phyloP scores from a whole-genome alignment of 441 rosid species.

The Populus hybrid region DNA sequence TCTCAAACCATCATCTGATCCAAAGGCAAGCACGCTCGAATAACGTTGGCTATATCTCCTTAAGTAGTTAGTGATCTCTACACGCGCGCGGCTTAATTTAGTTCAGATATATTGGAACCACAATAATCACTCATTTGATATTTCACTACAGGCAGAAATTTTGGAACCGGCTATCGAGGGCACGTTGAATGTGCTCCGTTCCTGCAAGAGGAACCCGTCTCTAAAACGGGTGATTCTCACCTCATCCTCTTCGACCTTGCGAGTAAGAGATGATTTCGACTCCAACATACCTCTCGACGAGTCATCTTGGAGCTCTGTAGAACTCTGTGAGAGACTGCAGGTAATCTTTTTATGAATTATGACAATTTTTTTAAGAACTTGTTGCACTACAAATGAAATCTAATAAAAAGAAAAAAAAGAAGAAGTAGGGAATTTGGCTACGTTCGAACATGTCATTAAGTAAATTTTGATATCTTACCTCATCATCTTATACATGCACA shows the following conservation, averaged over 20 bases:
- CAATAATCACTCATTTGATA: background rate
- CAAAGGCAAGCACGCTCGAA: conserved; percentile 46
- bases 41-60: background rate
- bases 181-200: conserved; percentile 71
- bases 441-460: background rate
- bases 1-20: conserved; percentile 61
- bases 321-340: conserved; percentile 66
- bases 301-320: conserved; percentile 77
- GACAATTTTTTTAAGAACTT: background rate
- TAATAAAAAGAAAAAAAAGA: background rate
- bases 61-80: background rate
- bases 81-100: background rate
- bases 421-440: background rate
- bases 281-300: conserved; percentile 59
- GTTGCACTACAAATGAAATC: background rate
- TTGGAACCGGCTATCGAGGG: conserved; percentile 78
- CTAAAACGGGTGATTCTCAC: conserved; percentile 77
- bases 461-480: background rate
- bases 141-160: conserved; percentile 55
- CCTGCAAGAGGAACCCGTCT: conserved; percentile 59
- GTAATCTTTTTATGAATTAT: conserved; percentile 18
- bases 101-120: background rate
- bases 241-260: conserved; percentile 76
- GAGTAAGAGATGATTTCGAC: conserved; percentile 65
- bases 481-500: background rate